Conservation (phyloP, 1,284 basidiomycete genomes). For the Mycena sp. region DNA sequence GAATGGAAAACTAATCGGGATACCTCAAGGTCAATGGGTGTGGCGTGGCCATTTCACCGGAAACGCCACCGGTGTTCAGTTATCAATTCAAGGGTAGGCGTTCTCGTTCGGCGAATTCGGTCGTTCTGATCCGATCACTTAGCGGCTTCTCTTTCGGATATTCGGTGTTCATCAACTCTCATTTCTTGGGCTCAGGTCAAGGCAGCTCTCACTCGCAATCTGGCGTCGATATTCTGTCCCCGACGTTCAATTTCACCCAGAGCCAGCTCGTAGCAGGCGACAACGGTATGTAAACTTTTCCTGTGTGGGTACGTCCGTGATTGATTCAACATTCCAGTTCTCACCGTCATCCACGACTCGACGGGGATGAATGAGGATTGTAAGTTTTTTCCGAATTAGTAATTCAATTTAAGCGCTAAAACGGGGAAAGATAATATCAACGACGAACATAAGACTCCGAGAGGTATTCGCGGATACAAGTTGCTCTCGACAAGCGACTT, state of each 20-base stretch:
- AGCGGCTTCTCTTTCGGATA: slow-evolving; percentile 57
- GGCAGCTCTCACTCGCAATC: slow-evolving; percentile 45
- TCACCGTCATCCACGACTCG: slow-evolving; percentile 47
- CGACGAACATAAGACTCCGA: slow-evolving; percentile 49
- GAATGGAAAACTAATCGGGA: too few relatives aligned
- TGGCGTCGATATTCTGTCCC: slow-evolving; percentile 44
- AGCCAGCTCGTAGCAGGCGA: slow-evolving; percentile 43
- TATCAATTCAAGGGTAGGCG: slow-evolving; percentile 54
- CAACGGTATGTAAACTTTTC: slow-evolving; percentile 39
- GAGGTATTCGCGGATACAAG: slow-evolving; percentile 57
- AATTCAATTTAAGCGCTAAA: background rate
- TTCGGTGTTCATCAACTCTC: slow-evolving; percentile 54
- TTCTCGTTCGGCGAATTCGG: background rate
- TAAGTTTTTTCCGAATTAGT: slow-evolving; percentile 19
- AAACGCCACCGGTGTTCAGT: slow-evolving; percentile 48
- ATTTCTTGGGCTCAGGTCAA: slow-evolving; percentile 54
- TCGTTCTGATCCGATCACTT: background rate
- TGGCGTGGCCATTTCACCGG: slow-evolving; percentile 58
- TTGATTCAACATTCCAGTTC: slow-evolving; percentile 32
- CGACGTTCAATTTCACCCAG: slow-evolving; percentile 44
- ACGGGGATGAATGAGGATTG: slow-evolving; percentile 49
- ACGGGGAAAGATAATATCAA: slow-evolving; percentile 38
- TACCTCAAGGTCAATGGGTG: slow-evolving; percentile 42
- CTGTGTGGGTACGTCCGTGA: slow-evolving; percentile 11
- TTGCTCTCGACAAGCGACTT: slow-evolving; percentile 50